Base-by-base conservation (phyloP, 1,284 basidiomycete species). In the Irpex sp. region DNA sequence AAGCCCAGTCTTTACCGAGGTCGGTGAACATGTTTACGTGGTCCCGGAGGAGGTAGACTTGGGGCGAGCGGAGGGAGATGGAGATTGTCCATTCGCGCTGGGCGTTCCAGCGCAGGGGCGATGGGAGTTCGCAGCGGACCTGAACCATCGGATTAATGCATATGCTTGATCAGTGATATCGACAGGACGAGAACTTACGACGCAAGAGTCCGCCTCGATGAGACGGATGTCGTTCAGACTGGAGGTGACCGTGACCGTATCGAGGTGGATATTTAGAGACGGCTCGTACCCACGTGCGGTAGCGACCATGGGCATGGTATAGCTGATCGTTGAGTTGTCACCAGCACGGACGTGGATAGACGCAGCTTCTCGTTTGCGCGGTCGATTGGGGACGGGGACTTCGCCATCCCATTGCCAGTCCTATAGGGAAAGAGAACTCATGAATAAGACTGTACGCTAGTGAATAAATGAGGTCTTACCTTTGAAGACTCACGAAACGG, bases 1-100 rank as follows among this genome's bases (percentile, higher is more conserved):
- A 86, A 8, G 82, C 83, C 94, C 95, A 98, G 72, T 98, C 95
- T 69, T 88, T 92, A 43, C 88, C 87, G 5, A 97, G 81, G 74
- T 98, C 95, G 1, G 88, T 88, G 69, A 97, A 85, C 82, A 97
- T 92, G 69, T 94, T 94, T 75, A 95, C 86, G 71, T 98, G 95
- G 71, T 97, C 95, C 43, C 94, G 87, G 19, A 97, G 79, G 11
- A 97, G 78, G 70, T 87, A 92, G 37, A 96, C 81, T 4, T 84
- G 78, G 3, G 94, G 89, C 46, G 86, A 84, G 17, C 87, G 83
- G 21, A 98, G 77, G 4, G 83, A 85, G 56, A 94, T 74, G 26
- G 85, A 78, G 69, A 95, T 85, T 0, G 79, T 79, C 95, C 95
- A 98, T 68, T 82, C 84, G 37, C 94, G 86, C 67, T 86, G 79